Conservation (phyloP, 352 stramenopile species). For the Pythium vanterpoolii region DNA sequence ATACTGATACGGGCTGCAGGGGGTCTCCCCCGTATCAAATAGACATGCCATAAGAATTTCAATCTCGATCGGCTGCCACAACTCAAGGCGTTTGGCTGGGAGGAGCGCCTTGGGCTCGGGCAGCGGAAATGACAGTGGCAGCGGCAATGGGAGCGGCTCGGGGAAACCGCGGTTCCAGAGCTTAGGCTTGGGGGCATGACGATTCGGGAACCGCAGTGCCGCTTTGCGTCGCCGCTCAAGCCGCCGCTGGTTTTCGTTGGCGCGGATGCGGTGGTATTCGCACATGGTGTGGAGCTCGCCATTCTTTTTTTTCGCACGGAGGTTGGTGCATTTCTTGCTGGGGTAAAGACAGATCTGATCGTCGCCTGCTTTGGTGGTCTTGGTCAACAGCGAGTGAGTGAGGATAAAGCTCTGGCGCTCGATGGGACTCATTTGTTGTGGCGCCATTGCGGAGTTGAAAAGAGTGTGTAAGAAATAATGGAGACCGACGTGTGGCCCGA, state of each 20-base stretch:
- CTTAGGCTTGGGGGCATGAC: conserved; percentile 10
- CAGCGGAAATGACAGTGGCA: conserved; percentile 10
- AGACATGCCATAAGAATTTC: conserved; percentile 27
- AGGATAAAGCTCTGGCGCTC: not conserved
- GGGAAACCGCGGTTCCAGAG: conserved; percentile 26
- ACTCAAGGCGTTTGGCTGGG: conserved; percentile 3
- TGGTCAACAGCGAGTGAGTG: conserved; percentile 1
- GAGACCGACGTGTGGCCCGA: not conserved
- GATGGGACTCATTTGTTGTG: not conserved
- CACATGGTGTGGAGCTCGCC: conserved; percentile 82
- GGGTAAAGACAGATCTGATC: conserved; percentile 64
- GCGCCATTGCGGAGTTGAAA: not conserved
- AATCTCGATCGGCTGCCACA: conserved; percentile 27
- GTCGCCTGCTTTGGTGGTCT: conserved; percentile 8
- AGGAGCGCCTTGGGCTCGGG: conserved; percentile 5
- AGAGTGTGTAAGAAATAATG: not conserved
- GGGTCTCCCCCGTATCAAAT: conserved; percentile 16
- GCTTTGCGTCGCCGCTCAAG: conserved; percentile 73
- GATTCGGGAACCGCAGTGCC: conserved; percentile 10
- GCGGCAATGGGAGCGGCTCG: conserved; percentile 14
- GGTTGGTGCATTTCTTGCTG: conserved; percentile 81
- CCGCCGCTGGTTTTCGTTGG: conserved; percentile 80
- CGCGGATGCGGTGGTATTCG: conserved; percentile 79
- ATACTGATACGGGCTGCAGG: not conserved
- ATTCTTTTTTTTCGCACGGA: conserved; percentile 78